Conservation (phyloP, 306 rosid species). For the Pyrus bretschneideri region DNA sequence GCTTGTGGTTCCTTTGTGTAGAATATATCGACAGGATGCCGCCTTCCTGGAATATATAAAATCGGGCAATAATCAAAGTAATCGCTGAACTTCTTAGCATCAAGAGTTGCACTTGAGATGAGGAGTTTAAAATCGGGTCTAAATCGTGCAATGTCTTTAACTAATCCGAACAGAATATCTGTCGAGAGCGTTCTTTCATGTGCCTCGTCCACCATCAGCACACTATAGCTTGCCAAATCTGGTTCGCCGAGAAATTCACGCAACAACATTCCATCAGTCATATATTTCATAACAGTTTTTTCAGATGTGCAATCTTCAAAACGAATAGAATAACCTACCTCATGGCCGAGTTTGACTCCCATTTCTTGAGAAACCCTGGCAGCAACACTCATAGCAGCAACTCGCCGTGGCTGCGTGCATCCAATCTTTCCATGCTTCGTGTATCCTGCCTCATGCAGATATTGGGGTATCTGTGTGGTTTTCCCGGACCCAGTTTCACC, state of each 20-base stretch:
- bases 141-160: constrained; percentile 81
- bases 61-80: constrained; percentile 46
- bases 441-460: constrained; percentile 3
- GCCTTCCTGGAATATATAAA: constrained; percentile 79
- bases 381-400: constrained; percentile 80
- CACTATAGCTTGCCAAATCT: constrained; percentile 84
- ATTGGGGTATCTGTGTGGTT: constrained; percentile 95
- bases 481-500: constrained; percentile 7
- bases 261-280: constrained; percentile 94
- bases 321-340: neutral
- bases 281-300: neutral
- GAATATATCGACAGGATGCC: constrained; percentile 71
- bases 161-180: constrained; percentile 80
- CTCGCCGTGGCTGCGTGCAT: neutral
- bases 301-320: neutral
- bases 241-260: constrained; percentile 89
- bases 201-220: constrained; percentile 67
- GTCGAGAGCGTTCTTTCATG: constrained; percentile 97
- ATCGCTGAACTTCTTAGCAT: constrained; percentile 82
- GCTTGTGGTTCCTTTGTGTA: constrained; percentile 84
- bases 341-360: neutral
- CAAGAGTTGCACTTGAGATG: constrained; percentile 88
- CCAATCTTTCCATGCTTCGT: neutral
- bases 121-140: constrained; percentile 82
- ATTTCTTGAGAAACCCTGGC: neutral